Evolutionary conservation across 192 early-diverging fungal genomes (phyloP).

Genomic region (Podila epicladia): DNA sequence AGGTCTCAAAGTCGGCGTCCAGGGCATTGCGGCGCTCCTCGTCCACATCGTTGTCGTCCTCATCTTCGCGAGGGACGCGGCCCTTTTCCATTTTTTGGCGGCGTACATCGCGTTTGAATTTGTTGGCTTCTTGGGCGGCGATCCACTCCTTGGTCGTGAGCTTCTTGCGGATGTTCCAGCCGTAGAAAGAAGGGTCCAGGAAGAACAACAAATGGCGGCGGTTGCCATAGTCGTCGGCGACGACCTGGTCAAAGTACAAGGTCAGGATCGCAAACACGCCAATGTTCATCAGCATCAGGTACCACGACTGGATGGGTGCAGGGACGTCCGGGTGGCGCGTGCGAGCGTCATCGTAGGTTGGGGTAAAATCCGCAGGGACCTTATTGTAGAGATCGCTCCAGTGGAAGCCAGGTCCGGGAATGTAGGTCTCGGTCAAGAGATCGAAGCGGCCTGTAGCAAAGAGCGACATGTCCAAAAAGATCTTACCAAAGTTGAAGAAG

Average conservation of each 20-base stretch:
- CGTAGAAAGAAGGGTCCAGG: constrained; percentile 75
- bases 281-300: constrained; percentile 73
- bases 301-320: constrained; percentile 67
- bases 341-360: constrained; percentile 52
- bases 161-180: constrained; percentile 56
- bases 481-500: constrained; percentile 70
- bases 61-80: constrained; percentile 21
- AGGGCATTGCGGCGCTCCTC: constrained; percentile 53
- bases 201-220: constrained; percentile 63
- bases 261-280: constrained; percentile 66
- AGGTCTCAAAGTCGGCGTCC: constrained; percentile 46
- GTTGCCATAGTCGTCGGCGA: constrained; percentile 80
- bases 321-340: constrained; percentile 63
- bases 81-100: constrained; percentile 23
- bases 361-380: constrained; percentile 54
- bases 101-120: constrained; percentile 22
- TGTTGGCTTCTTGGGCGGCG: constrained; percentile 31
- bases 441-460: constrained; percentile 59
- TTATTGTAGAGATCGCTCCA: constrained; percentile 58
- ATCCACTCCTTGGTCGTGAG: constrained; percentile 56
- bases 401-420: constrained; percentile 74
- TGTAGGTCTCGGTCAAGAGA: constrained; percentile 64
- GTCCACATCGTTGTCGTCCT: constrained; percentile 65
- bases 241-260: constrained; percentile 81
- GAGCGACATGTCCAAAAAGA: constrained; percentile 77